Evolutionary conservation across 495 filamentous ascomycete genomes (phyloP), one percentile per base, ranked within the genome.

Genomic region (Daldinia childiae): DNA sequence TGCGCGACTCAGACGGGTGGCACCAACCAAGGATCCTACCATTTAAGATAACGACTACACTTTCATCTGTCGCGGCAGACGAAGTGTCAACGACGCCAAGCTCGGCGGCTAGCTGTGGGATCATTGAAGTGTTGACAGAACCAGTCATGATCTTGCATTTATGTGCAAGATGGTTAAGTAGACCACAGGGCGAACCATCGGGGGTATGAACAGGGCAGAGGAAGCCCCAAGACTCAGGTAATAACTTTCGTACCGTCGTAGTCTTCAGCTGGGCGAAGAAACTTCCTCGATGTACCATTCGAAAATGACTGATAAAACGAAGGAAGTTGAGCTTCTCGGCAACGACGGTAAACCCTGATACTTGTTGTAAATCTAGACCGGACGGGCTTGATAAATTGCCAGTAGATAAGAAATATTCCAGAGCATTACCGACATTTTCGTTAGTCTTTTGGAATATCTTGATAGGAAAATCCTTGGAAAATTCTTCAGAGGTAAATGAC

Each of bases 261-360:
- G 95, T 99, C 80, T 98, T 99, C 71, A 99, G 78, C 75, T 98
- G 92, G 8, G 95, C 95, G 80, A 99, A 98, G 88, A 99, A 98
- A 80, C 92, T 95, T 82, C 95, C 95, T 89, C 95, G 87, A 80
- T 99, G 95, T 66, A 99, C 93, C 93, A 97, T 98, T 57, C 95
- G 93, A 85, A 99, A 99, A 78, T 99, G 95, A 83, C 92, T 95
- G 82, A 99, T 96, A 82, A 99, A 99, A 71, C 95, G 92, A 75
- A 96, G 90, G 83, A 98, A 99, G 84, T 99, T 99, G 76, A 98
- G 94, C 85, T 98, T 98, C 80, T 99, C 95, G 4, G 95, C 95
- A 62, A 98, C 95, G 39, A 99, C 92, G 0, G 92, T 96, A 81
- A 95, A 99, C 64, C 95, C 95, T 29, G 95, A 96, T 0, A 90